Conservation (phyloP, 306 rosid genomes). For the Malus orientalis region DNA sequence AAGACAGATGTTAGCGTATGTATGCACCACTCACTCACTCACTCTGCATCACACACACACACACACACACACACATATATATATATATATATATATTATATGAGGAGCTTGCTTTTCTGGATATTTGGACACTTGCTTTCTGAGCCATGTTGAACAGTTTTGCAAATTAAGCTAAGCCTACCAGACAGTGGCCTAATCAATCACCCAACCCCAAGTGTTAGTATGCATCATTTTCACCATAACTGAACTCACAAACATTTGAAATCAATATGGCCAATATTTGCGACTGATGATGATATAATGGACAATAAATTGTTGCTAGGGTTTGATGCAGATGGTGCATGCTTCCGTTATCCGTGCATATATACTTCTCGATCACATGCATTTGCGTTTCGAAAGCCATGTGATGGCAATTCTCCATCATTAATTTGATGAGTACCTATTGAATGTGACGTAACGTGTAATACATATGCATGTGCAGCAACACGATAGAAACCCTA, state of each 20-base stretch:
- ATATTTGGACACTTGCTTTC: neutral
- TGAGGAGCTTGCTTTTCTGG: neutral
- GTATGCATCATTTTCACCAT: neutral
- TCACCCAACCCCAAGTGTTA: neutral
- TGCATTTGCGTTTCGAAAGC: slow-evolving; percentile 5
- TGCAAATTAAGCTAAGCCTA: neutral
- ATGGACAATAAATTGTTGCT: neutral
- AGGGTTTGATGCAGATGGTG: neutral
- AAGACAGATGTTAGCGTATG: neutral
- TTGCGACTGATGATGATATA: neutral
- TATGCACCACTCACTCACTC: neutral
- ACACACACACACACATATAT: neutral
- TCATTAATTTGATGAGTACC: neutral
- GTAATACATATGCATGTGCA: slow-evolving; percentile 10
- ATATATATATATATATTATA: neutral
- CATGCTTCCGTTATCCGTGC: neutral
- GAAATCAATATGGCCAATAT: too few species aligned
- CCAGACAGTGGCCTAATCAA: neutral
- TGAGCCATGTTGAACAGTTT: neutral
- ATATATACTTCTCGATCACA: neutral
- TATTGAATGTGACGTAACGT: slow-evolving; percentile 11
- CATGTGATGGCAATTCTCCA: slow-evolving; percentile 10
- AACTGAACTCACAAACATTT: neutral
- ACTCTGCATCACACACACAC: too few species aligned
- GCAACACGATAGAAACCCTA: neutral